phyloP scores from a whole-genome alignment of 2,329 filamentous ascomycete species.

The Exutisphaerella laricina region DNA sequence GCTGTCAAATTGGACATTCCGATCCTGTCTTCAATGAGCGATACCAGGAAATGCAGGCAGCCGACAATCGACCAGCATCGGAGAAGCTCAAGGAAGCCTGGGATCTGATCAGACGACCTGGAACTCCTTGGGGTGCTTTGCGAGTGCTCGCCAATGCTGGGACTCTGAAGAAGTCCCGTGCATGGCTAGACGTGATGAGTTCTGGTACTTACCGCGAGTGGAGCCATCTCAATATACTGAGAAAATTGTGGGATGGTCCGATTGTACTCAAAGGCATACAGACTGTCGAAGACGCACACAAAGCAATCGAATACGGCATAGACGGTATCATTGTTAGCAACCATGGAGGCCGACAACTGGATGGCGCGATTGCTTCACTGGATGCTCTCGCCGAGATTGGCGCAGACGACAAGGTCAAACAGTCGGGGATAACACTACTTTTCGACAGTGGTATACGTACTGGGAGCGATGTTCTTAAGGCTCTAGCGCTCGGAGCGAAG shows the following conservation, averaged over 20 bases:
- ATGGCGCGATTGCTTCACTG: conserved; percentile 47
- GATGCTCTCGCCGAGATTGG: conserved; percentile 58
- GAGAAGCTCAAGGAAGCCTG: conserved; percentile 36
- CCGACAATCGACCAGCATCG: conserved; percentile 28
- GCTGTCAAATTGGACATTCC: conserved; percentile 48
- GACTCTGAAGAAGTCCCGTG: conserved; percentile 34
- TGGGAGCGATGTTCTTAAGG: conserved; percentile 49
- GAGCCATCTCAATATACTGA: conserved; percentile 55
- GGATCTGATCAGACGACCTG: conserved; percentile 35
- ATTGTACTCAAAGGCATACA: conserved; percentile 59
- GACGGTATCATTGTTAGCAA: conserved; percentile 52
- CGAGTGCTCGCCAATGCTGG: conserved; percentile 33
- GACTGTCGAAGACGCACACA: conserved; percentile 45
- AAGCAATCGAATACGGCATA: conserved; percentile 43
- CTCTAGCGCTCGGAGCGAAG: conserved; percentile 52
- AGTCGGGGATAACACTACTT: conserved; percentile 38
- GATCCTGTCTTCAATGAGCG: conserved; percentile 56
- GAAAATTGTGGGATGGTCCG: conserved; percentile 58
- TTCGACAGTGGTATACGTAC: conserved; percentile 50
- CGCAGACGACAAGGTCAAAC: conserved; percentile 50
- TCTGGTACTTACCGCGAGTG: conserved; percentile 42
- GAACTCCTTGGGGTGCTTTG: conserved; percentile 30
- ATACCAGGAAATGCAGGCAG: conserved; percentile 39
- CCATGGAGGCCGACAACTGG: conserved; percentile 49
- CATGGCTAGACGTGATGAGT: conserved; percentile 34